Evolutionary conservation across 768 basidiomycete genomes (phyloP), one percentile per base, ranked within the genome.

Genomic region (Boletus reticulatus): DNA sequence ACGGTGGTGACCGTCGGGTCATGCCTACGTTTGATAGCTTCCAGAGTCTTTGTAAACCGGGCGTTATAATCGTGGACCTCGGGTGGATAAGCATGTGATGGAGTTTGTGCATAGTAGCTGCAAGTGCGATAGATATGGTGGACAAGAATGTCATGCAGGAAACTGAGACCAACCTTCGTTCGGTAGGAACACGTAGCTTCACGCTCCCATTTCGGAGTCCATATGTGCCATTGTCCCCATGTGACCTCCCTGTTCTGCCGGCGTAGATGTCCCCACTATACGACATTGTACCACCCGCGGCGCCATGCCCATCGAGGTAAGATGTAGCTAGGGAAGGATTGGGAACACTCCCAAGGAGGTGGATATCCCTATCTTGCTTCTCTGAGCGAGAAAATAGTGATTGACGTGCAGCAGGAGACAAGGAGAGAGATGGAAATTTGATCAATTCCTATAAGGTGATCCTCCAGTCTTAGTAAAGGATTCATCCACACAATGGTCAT

Each of bases 1-100:
- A 98, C 91, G 9, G 95, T 97, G 7, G 96, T 95, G 9, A 98
- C 97, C 0, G 97, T 98, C 0, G 96, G 96, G 67, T 98, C 96
- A 72, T 99, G 97, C 12, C 97, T 80, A 53, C 80, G 84, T 76
- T 99, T 99, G 79, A 99, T 95, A 22, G 84, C 76, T 44, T 95
- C 88, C 10, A 98, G 80, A 36, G 84, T 72, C 61, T 87, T 87
- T 6, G 97, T 99, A 76, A 99, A 98, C 9, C 84, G 80, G 24
- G 84, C 83, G 72, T 98, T 98, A 76, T 93, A 97, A 62, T 96
- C 94, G 62, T 87, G 87, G 0, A 99, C 84, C 66, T 96, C 91
- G 0, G 96, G 97, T 4, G 96, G 97, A 82, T 93, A 97, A 22
- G 79, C 72, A 42, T 87, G 78, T 59, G 78, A 76, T 19, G 78